A percentile compares a stretch with the other conserved stretches of the same genome.
These are phyloP conservation scores for Trametes gibbosa DNA, from an alignment of 768 basidiomycete species.

Conservation along the genomic window DNA sequence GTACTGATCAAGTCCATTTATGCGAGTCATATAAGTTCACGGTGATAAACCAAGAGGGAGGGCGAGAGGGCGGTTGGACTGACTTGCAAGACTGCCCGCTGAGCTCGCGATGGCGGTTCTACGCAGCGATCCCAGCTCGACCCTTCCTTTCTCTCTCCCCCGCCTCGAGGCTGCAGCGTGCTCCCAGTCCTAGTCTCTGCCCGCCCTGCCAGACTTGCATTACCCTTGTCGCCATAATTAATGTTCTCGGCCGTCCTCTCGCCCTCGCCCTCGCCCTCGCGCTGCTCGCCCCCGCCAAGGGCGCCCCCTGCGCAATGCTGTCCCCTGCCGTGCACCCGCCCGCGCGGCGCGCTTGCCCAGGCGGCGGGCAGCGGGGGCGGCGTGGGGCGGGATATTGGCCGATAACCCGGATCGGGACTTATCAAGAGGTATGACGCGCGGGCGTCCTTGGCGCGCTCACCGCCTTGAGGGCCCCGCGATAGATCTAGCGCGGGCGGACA, in stretches of 20 bases:
- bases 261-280: not conserved
- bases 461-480: not conserved
- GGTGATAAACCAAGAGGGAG: slow-evolving; percentile 24
- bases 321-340: not conserved
- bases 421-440: slow-evolving; percentile 15
- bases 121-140: slow-evolving; percentile 13
- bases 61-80: slow-evolving; percentile 19
- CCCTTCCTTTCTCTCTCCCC: slow-evolving; percentile 28
- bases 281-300: not conserved
- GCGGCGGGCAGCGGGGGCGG: not conserved
- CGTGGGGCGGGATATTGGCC: slow-evolving; percentile 2
- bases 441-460: slow-evolving; percentile 9
- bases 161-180: slow-evolving; percentile 33
- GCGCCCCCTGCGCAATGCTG: not conserved
- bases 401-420: slow-evolving; percentile 10
- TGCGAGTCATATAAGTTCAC: slow-evolving; percentile 29
- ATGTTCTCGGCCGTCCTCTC: not conserved
- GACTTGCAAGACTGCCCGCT: slow-evolving; percentile 21
- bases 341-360: not conserved
- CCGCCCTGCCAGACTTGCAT: not conserved
- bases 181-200: not conserved
- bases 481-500: not conserved
- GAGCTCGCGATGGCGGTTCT: slow-evolving; percentile 22
- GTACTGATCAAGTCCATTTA: slow-evolving; percentile 40
- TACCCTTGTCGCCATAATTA: slow-evolving; percentile 4